A percentile compares a stretch with the other conserved stretches of the same genome.
Evolutionary conservation across 2,329 filamentous ascomycete species (phyloP).

Genomic region (Elsinoe necatrix): DNA sequence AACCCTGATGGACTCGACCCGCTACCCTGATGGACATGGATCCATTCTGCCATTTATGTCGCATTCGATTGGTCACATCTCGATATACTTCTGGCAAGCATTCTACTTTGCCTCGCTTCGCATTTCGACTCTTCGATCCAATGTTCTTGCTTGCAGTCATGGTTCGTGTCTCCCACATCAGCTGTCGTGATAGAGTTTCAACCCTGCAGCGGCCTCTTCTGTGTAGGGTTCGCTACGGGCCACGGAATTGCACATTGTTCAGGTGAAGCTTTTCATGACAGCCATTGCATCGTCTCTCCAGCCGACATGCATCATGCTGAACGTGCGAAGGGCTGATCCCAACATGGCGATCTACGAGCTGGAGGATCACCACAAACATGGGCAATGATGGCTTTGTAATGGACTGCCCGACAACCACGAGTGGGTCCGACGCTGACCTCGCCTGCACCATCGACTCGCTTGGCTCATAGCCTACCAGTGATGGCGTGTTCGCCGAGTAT

Average conservation of each 20-base stretch:
- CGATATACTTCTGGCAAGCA: neutral
- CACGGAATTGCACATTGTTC: neutral
- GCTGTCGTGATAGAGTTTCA: neutral
- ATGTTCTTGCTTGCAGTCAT: neutral
- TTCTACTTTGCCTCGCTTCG: neutral
- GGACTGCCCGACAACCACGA: neutral
- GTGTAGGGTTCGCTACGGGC: neutral
- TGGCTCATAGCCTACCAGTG: neutral
- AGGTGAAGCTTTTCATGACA: neutral
- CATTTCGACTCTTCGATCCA: neutral
- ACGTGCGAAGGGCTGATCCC: too few species aligned
- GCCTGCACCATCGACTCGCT: slow-evolving; percentile 4
- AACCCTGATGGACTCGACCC: slow-evolving; percentile 15
- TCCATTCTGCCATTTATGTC: neutral
- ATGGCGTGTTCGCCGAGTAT: neutral
- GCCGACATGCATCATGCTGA: too few species aligned
- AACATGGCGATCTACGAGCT: too few species aligned
- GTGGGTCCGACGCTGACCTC: neutral
- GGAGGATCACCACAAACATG: too few species aligned
- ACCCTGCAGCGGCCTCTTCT: neutral
- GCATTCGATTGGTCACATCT: neutral
- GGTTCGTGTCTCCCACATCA: neutral
- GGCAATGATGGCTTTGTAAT: neutral
- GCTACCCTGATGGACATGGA: slow-evolving; percentile 14
- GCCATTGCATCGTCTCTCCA: neutral